A percentile compares a stretch with the other conserved stretches of the same genome.
phyloP scores from a whole-genome alignment of 176 grass and related monocot species.

The Carex scoparia region DNA sequence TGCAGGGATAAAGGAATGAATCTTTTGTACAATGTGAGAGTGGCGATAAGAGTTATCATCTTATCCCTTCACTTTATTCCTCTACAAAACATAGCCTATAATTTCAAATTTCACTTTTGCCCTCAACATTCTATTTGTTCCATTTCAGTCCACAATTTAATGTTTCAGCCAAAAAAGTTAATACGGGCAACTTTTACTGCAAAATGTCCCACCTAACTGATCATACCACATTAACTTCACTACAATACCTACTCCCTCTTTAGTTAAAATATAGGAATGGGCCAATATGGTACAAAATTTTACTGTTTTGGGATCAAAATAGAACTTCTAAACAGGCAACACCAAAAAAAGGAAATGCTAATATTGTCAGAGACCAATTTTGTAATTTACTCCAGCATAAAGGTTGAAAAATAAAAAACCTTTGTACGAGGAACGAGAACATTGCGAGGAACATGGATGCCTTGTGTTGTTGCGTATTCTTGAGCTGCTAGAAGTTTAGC shows the following conservation, averaged over 20 bases:
- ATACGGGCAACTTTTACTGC: neutral
- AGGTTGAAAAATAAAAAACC: conserved; percentile 29
- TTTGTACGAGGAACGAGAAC: conserved; percentile 95
- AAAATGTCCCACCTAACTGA: neutral
- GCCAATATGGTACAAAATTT: neutral
- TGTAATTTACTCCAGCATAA: neutral
- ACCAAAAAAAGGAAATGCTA: neutral
- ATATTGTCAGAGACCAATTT: neutral
- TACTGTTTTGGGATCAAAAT: neutral
- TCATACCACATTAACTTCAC: neutral
- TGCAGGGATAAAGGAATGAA: neutral
- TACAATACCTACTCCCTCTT: neutral
- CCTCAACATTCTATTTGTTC: neutral
- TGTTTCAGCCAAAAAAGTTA: neutral
- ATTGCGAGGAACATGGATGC: conserved; percentile 69
- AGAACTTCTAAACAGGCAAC: neutral
- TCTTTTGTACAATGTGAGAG: neutral
- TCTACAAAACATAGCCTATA: neutral
- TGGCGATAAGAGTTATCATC: neutral
- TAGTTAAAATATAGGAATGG: neutral
- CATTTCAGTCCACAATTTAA: neutral
- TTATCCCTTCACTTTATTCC: neutral
- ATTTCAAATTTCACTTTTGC: neutral
- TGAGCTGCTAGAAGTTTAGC: conserved; percentile 78
- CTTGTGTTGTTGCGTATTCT: conserved; percentile 82